Conservation (phyloP, 371 early-diverging fungal genomes). For the Enteropsectra breve region DNA sequence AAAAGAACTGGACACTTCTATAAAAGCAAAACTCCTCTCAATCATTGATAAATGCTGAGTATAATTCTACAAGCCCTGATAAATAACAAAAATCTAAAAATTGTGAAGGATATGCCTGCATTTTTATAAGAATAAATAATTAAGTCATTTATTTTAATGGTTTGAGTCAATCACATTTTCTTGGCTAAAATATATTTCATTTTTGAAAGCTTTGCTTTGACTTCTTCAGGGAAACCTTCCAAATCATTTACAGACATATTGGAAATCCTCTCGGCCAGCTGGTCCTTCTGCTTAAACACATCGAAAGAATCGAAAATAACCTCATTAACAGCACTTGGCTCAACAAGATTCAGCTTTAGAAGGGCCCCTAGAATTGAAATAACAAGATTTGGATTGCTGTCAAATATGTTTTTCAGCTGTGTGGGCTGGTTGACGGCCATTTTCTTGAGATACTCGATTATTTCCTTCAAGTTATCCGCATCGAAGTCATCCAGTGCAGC, state of each 20-base stretch:
- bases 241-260: constrained; percentile 55
- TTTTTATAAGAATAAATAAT: no score
- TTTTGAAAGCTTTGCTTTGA: constrained; percentile 48
- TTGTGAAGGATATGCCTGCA: no score
- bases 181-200: constrained; percentile 41
- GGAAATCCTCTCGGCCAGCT: constrained; percentile 55
- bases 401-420: constrained; percentile 54
- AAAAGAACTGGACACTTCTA: no score
- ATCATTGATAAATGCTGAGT: no score
- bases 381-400: constrained; percentile 51
- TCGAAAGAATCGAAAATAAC: constrained; percentile 51
- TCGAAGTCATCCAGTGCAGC: constrained; percentile 53
- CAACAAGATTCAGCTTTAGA: constrained; percentile 48
- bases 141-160: no score
- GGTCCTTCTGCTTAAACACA: constrained; percentile 47
- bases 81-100: no score
- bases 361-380: constrained; percentile 49
- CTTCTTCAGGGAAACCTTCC: constrained; percentile 36
- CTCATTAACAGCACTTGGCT: constrained; percentile 31
- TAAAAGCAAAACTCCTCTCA: no score
- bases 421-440: constrained; percentile 57
- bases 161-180: no score
- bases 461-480: constrained; percentile 56
- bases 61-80: no score
- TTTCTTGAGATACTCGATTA: constrained; percentile 56